A percentile compares a stretch with the other conserved stretches of the same genome.
These are phyloP conservation scores for Chaetomium strumarium DNA, from an alignment of 2,329 filamentous ascomycete species.

Conservation along the genomic window DNA sequence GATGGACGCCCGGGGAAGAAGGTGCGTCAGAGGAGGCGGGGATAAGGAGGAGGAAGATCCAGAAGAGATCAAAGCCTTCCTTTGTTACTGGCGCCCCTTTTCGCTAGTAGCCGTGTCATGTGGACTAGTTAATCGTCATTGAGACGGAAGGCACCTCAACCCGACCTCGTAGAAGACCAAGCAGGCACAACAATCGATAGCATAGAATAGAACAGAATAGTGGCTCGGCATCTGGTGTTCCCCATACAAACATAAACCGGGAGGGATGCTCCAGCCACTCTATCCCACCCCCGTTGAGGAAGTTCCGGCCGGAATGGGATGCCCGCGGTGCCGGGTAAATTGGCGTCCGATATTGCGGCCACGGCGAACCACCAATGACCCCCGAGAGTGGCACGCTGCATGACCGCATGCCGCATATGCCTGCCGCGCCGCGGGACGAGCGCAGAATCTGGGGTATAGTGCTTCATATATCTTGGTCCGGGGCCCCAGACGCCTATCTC, in stretches of 20 bases:
- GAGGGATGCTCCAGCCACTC: conserved; percentile 13
- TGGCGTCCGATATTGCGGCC: conserved; percentile 15
- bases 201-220: conserved; percentile 2
- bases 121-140: no score
- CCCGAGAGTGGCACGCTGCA: background rate
- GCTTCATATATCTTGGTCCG: conserved; percentile 9
- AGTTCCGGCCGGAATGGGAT: conserved; percentile 11
- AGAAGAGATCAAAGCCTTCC: no score
- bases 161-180: background rate
- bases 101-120: no score
- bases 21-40: no score
- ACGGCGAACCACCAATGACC: conserved; percentile 11
- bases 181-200: background rate
- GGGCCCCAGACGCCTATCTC: conserved; percentile 13
- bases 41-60: no score
- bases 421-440: background rate
- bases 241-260: conserved; percentile 15
- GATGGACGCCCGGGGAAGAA: no score
- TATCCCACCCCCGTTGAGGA: conserved; percentile 7
- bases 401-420: conserved; percentile 9
- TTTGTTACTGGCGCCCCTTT: no score
- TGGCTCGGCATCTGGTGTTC: conserved; percentile 17
- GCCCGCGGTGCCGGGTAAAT: conserved; percentile 21
- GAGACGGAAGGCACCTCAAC: no score
- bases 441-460: conserved; percentile 22